Evolutionary conservation across 2,329 filamentous ascomycete species (phyloP), one percentile per base, ranked within the genome.

Genomic region (Tolypocladium paradoxum): DNA sequence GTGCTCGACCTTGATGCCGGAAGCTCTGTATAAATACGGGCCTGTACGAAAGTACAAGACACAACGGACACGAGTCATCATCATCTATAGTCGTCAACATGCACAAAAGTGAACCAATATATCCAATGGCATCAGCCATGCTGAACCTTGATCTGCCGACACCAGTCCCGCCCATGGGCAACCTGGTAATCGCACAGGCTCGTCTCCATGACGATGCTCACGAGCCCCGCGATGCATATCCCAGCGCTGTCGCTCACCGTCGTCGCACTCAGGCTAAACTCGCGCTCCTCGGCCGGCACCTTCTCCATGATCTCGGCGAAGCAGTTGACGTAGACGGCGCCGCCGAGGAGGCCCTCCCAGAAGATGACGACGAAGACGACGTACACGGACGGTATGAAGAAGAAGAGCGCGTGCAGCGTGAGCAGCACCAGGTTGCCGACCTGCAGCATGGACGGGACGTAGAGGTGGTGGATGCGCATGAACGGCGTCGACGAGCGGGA

Each of bases 241-340:
- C 93, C 92, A 0, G 75, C 91, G 40, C 88, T 93, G 67, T 97
- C 93, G 65, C 90, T 95, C 40, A 96, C 92, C 29, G 87, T 95
- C 3, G 90, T 93, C 0, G 91, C 92, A 0, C 88, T 84, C 1
- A 99, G 73, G 55, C 89, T 95, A 64, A 97, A 97, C 70, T 99
- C 93, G 6, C 92, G 79, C 51, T 96, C 90, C 34, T 83, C 80
- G 5, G 78, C 73, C 0, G 84, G 82, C 1, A 96, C 84, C 7
- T 84, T 83, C 62, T 96, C 90, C 66, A 90, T 86, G 56, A 99
- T 96, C 65, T 95, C 88, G 0, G 91, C 90, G 69, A 97, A 99
- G 0, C 91, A 96, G 63, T 92, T 95, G 55, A 97, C 91, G 62
- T 99, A 99, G 0, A 97, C 93, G 4, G 90, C 76, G 0, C 93